Evolutionary conservation across 2,329 filamentous ascomycete genomes (phyloP), one percentile per base, ranked within the genome.

Genomic region (Raffaelea ambrosiae): DNA sequence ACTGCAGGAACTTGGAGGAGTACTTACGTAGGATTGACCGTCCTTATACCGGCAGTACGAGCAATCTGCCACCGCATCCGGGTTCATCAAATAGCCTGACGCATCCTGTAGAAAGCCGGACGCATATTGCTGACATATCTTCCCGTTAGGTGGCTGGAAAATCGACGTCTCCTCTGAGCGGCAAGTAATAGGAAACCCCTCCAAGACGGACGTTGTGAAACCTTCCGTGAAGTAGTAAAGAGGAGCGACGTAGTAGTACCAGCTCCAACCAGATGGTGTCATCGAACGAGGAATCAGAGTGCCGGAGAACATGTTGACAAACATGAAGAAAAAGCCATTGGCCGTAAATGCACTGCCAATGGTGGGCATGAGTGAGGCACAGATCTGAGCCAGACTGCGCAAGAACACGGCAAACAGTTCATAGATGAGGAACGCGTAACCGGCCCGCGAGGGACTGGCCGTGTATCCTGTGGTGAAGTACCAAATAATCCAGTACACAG

Each of bases 391-490:
- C 57, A 88, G 79, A 53, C 82, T 86, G 86, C 91, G 72, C 33
- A 89, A 70, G 56, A 88, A 79, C n/a, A 94, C 71, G 70, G 89
- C 88, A 76, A 90, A 84, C 18, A 91, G 76, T 1, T 70, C 84
- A 11, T 86, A 85, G 23, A 87, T 84, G 55, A 87, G 79, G 5
- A 75, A 61, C 1, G 83, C 75, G 51, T 79, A 68, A 49, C 74
- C 74, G 3, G 79, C 79, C 1, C 71, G 70, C 16, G 72, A 66
- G 3, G 86, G 84, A 58, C 90, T 89, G 51, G 68, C 66, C 63
- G 86, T 81, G 8, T 91, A 74, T 1, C 86, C 86, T 47, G 93
- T 78, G 1, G 88, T 86, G 61, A 89, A 95, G 70, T 95, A 95
- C 78, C 86, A 91, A 61, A 79, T 69, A 50, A 82, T 70, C 54